Base-by-base conservation (phyloP, 495 filamentous ascomycete genomes). In the Hypomontagnella submonticulosa region DNA sequence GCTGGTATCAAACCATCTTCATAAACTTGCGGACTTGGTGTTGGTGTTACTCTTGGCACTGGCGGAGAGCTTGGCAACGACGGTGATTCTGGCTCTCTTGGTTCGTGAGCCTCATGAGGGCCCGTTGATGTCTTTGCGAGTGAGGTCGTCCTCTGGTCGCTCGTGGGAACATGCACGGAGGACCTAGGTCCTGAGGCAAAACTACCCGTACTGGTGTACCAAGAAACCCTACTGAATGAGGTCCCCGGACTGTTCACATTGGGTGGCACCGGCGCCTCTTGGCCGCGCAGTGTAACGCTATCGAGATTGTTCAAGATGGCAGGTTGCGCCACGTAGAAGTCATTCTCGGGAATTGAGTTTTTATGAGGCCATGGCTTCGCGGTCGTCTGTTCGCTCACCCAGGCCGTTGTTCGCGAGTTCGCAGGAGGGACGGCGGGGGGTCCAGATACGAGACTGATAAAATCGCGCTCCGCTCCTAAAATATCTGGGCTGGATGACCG, bases 401-500 rank as follows among this genome's bases (percentile, higher is more conserved):
- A 71, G 7, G 65, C 64, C 5, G 64, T 61, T 32, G 53, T 71
- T 30, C 69, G 60, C 42, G 69, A 59, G 15, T 57, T 61, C 3
- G 60, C 19, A 47, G 43, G 60, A 11, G 41, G 60, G 9, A 19
- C 37, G 36, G 33, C 53, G 13, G 51, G 15, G 11, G 54, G 50
- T 9, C 32, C 54, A 27, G 63, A 51, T 11, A 67, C 57, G 12
- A 69, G 53, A n/a, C 69, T 67, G 30, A 71, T 58, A 23, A 43
- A 61, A 23, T 68, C 69, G 20, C 60, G 56, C 41, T 64, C 69
- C 18, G 61, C 69, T 5, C 69, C 69, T 36, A 71, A 19, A 30
- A 71, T 71, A 18, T 71, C 69, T 11, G 69, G 69, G 13, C 60
- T 65, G 7, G 69, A 71, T 4, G 69, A 64, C 13, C 69, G 43